phyloP scores from a whole-genome alignment of 345 rosid genomes.

The Euphorbia lathyris region DNA sequence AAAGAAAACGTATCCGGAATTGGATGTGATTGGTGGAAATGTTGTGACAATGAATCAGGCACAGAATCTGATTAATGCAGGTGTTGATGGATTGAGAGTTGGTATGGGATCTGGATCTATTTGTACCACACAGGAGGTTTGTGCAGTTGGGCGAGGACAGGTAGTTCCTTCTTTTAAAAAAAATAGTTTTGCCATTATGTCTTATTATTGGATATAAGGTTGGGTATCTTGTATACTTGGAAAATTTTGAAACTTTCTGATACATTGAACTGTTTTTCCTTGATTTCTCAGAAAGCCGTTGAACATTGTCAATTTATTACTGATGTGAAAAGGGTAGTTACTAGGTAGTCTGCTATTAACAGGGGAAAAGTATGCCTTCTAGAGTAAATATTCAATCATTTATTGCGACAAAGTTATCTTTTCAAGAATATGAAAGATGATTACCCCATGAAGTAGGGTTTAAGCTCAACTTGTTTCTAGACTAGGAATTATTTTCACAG shows the following conservation, averaged over 20 bases:
- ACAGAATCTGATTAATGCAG: conserved; percentile 75
- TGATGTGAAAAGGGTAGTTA: not conserved
- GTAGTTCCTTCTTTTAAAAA: conserved; percentile 32
- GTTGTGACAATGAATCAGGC: conserved; percentile 87
- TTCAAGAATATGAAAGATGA: not conserved
- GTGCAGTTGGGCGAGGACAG: conserved; percentile 97
- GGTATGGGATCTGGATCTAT: conserved; percentile 98
- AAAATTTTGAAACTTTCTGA: not conserved
- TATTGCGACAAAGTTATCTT: not conserved
- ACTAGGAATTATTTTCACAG: not conserved
- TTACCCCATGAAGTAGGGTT: not conserved
- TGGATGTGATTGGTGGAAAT: conserved; percentile 91
- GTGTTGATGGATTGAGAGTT: conserved; percentile 80
- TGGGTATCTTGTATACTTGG: not conserved
- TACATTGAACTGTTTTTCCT: not conserved
- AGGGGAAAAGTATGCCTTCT: not conserved
- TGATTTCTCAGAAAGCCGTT: not conserved
- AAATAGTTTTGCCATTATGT: not conserved
- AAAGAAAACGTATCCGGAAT: conserved; percentile 57
- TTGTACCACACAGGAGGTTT: conserved; percentile 95
- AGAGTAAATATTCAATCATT: not conserved
- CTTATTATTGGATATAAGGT: not conserved
- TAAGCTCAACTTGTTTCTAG: not conserved
- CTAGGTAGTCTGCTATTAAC: not conserved
- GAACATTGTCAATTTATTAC: not conserved